A percentile compares a stretch with the other conserved stretches of the same genome.
Evolutionary conservation across 306 rosid genomes (phyloP).

Genomic region (Cicer yamashitae): DNA sequence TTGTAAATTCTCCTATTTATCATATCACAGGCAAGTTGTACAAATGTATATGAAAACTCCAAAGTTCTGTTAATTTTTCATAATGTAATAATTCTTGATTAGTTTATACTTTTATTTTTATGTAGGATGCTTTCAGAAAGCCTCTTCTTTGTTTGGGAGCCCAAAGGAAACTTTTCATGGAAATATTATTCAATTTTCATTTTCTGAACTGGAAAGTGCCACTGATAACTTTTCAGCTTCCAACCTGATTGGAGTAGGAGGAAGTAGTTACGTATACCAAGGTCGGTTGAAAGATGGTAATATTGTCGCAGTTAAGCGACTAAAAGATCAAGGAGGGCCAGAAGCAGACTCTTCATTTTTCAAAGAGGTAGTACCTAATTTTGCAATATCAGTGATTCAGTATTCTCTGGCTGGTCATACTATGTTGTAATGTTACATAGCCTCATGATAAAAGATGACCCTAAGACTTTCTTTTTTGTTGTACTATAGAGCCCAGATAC

Average conservation of each 20-base stretch:
- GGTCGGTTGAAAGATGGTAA: constrained; percentile 77
- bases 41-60: constrained; percentile 1
- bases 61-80: constrained; percentile 11
- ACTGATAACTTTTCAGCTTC: constrained; percentile 79
- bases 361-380: constrained; percentile 71
- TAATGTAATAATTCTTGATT: constrained; percentile 31
- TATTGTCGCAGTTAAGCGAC: constrained; percentile 82
- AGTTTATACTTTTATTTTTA: constrained; percentile 6
- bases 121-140: constrained; percentile 78
- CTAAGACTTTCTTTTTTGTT: not conserved
- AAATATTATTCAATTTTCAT: constrained; percentile 73
- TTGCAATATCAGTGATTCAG: constrained; percentile 24
- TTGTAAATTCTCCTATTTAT: constrained; percentile 56
- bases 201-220: constrained; percentile 81
- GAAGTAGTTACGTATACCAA: constrained; percentile 90
- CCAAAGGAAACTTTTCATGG: constrained; percentile 62
- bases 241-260: constrained; percentile 89
- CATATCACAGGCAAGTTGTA: constrained; percentile 60
- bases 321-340: constrained; percentile 72
- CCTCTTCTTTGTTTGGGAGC: constrained; percentile 69
- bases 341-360: constrained; percentile 76
- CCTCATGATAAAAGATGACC: not conserved
- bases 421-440: constrained; percentile 1
- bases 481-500: too few relatives aligned
- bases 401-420: constrained; percentile 39